A percentile compares a stretch with the other conserved stretches of the same genome.
These are phyloP conservation scores for Perkinsus chesapeaki DNA, from an alignment of 169 alveolate genomes.

Conservation along the genomic window DNA sequence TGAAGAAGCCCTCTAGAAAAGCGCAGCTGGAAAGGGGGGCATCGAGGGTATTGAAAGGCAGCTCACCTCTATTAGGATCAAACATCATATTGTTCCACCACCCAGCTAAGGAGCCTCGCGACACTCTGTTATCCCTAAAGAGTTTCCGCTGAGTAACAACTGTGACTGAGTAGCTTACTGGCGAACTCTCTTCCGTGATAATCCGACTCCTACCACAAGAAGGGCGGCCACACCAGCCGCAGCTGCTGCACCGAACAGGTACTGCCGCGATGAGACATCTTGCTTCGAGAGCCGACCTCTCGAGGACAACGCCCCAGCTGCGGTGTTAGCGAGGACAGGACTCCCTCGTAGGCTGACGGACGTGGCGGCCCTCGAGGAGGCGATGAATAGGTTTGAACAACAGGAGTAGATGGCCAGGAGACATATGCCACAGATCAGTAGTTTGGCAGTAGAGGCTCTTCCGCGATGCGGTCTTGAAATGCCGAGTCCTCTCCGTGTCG, in stretches of 20 bases:
- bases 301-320: background rate
- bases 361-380: background rate
- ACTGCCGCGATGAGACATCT: background rate
- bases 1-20: no score
- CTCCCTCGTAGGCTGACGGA: background rate
- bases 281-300: background rate
- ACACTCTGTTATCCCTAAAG: no score
- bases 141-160: background rate
- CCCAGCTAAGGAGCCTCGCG: background rate
- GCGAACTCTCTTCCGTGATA: no score
- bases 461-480: background rate
- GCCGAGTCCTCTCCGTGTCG: no score
- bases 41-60: no score
- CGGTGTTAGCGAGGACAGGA: background rate
- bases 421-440: background rate
- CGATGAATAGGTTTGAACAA: background rate
- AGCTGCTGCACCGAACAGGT: background rate
- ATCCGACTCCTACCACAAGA: no score
- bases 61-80: background rate
- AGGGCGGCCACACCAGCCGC: background rate
- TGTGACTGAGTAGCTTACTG: no score
- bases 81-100: background rate
- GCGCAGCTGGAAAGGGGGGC: no score
- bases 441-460: background rate
- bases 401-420: background rate